Base-by-base conservation (phyloP, 2,329 filamentous ascomycete species). In the Alternaria triticimaculans region DNA sequence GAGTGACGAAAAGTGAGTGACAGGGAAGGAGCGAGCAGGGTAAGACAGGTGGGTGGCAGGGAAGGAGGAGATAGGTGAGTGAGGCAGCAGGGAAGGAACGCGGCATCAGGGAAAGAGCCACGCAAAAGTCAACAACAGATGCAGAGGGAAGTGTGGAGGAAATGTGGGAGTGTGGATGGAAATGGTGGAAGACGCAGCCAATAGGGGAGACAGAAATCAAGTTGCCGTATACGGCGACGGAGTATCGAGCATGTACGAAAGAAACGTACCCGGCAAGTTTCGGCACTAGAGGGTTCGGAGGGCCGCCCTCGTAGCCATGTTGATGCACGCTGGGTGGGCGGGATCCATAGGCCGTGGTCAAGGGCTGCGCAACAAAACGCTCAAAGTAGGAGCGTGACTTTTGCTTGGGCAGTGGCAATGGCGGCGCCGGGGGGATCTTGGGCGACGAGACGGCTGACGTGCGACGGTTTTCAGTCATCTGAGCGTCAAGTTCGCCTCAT, bases 331-430 rank as follows among this genome's bases (percentile, higher is more conserved):
- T 87, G 46, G 86, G 82, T 33, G 85, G 85, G 50, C 85, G 81
- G 65, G 85, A 86, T 69, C 82, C 84, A 60, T 85, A 85, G 60
- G 84, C 82, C 4, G 74, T 74, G 45, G 76, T 73, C 74, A 87
- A 85, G 20, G 85, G 84, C 73, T 87, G 85, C 53, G 84, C 84
- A 61, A 87, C 84, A 67, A 87, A 83, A 69, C 85, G 82, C 68
- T 85, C 84, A 72, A 82, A 80, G 70, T 80, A 81, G 51, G 78
- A 80, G 62, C 72, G 72, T 46, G 63, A 60, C 66, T 63, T 64
- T 65, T 67, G 67, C 67, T 75, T 79, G 54, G 75, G 73, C 15
- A 76, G 78, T 50, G 79, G 78, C 55, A 76, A 75, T 55, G 78
- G 78, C 23, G 79, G 78, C 53, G 79, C 72, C 46, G 76, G 72